Conservation (phyloP, 2,329 filamentous ascomycete genomes). For the Alternaria arborescens region DNA sequence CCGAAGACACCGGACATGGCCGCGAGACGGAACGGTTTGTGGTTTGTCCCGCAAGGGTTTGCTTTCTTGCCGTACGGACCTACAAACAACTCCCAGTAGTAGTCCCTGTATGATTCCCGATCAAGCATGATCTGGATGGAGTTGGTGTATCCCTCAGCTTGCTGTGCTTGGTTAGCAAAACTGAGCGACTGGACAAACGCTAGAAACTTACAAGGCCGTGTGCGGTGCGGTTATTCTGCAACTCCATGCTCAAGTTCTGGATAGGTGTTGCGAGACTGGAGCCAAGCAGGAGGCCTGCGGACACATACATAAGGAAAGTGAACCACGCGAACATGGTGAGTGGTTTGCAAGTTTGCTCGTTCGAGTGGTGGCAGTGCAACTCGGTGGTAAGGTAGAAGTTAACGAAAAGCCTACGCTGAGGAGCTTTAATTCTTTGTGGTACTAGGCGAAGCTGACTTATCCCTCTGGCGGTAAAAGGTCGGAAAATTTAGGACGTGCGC, state of each 20-base stretch:
- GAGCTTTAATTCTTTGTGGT: neutral
- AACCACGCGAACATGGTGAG: neutral
- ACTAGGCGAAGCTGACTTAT: neutral
- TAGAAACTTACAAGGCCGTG: neutral
- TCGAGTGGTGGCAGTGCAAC: neutral
- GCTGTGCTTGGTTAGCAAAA: neutral
- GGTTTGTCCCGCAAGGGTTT: neutral
- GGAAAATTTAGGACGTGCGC: neutral
- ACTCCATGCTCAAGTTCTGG: neutral
- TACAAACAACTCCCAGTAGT: neutral
- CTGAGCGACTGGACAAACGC: neutral
- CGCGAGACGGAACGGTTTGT: neutral
- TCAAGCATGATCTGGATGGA: neutral
- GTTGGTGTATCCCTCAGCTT: neutral
- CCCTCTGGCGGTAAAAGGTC: neutral
- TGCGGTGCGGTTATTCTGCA: neutral
- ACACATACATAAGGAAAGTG: neutral
- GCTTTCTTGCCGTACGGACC: neutral
- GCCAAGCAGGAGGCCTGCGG: neutral
- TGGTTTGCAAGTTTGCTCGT: neutral
- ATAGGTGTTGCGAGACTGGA: neutral
- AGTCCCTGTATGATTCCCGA: neutral
- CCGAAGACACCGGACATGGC: neutral
- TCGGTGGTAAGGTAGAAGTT: too few species aligned
- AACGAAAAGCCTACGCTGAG: neutral